Conservation (phyloP, 2,329 filamentous ascomycete species). For the Macrophomina tecta region DNA sequence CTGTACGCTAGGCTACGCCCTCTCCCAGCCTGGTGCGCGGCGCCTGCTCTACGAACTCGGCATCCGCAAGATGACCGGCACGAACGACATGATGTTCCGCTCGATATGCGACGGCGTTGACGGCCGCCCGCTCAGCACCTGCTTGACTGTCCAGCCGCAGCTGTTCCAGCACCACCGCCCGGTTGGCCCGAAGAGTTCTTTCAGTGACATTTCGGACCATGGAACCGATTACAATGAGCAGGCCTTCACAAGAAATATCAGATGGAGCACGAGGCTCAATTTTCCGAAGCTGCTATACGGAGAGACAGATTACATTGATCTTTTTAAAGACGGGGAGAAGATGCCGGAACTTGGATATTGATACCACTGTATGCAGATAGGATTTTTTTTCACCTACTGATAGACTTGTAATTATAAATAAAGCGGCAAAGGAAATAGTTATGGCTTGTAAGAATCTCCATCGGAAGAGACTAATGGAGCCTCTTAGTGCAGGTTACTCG, state of each 20-base stretch:
- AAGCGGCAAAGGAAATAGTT: too few species aligned
- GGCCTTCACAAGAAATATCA: conserved; percentile 34
- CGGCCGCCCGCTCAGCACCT: conserved; percentile 31
- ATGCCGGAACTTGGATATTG: not conserved
- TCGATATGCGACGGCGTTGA: conserved; percentile 39
- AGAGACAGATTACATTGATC: conserved; percentile 28
- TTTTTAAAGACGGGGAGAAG: conserved; percentile 21
- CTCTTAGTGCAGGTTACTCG: too few species aligned
- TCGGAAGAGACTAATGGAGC: too few species aligned
- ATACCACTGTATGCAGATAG: too few species aligned
- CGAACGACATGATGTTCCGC: conserved; percentile 44
- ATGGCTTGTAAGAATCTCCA: too few species aligned
- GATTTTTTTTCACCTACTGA: too few species aligned
- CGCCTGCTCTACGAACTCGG: conserved; percentile 39
- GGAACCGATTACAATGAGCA: conserved; percentile 31
- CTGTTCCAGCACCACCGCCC: conserved; percentile 36
- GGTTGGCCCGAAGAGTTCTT: conserved; percentile 20
- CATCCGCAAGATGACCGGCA: conserved; percentile 32
- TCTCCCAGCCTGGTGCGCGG: conserved; percentile 33
- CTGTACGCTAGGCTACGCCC: conserved; percentile 30
- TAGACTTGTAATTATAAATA: too few species aligned
- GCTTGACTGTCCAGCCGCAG: conserved; percentile 38
- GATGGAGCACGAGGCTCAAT: conserved; percentile 36
- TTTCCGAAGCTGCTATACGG: conserved; percentile 34
- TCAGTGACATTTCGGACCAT: conserved; percentile 36